Evolutionary conservation across 345 rosid species (phyloP), one percentile per base, ranked within the genome.

Genomic region (thale cress (Arabidopsis thaliana)): DNA sequence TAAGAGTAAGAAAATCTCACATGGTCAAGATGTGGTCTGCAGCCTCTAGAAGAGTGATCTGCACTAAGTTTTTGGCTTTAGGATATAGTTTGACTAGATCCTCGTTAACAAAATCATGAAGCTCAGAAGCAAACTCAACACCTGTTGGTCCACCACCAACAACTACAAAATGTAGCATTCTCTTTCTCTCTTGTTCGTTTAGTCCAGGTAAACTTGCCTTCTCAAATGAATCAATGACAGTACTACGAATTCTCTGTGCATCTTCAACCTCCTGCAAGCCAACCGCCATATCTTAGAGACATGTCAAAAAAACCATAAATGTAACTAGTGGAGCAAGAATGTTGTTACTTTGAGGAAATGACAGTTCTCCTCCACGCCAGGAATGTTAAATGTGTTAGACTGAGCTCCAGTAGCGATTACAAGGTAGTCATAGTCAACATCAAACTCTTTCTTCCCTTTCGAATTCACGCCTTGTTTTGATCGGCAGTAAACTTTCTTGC

Each of bases 121-220:
- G 89, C 82, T 90, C 96, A 6, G 97, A 95, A 72, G 98, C 93
- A 83, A 94, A 94, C 78, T 94, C 98, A 77, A 94, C 98, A 50
- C 98, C 98, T 8, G 96, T 87, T 61, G 98, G 98, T 37, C 98
- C 98, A 77, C 98, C 98, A 14, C 97, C 97, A 83, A 91, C 98
- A 8, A 94, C 81, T 58, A 94, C 97, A 75, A 94, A 94, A 72
- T 94, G 98, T 79, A 94, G 91, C 65, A 90, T 86, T 76, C 84
- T 87, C 83, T 82, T 83, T 56, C 92, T 88, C 82, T 94, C 96
- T 63, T 91, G 96, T 13, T 94, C 93, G 42, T 80, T 91, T 48
- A 94, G 51, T 64, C 73, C 85, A 65, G 98, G 97, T 34, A 91
- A 66, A 85, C 86, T 88, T 45, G 97, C 96, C 83, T 83, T 94